A percentile compares a stretch with the other conserved stretches of the same genome.
phyloP scores from a whole-genome alignment of 768 basidiomycete genomes.

The Lactarius hengduanensis region DNA sequence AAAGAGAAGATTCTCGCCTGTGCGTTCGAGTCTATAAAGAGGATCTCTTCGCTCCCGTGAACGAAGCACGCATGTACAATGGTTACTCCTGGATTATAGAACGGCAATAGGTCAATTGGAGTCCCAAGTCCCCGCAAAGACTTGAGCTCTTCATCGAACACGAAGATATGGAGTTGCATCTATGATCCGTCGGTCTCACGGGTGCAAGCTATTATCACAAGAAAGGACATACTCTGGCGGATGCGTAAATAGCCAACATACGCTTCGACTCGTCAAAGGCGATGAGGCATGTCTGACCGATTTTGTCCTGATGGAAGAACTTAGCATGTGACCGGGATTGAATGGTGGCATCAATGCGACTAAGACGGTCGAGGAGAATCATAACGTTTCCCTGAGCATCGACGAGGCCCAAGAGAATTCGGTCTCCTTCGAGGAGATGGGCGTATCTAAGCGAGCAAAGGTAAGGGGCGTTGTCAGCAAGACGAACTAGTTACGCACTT shows the following conservation, averaged over 20 bases:
- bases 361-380: constrained; percentile 20
- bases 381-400: constrained; percentile 18
- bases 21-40: constrained; percentile 46
- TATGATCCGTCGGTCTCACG: not conserved
- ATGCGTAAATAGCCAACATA: constrained; percentile 48
- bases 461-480: not conserved
- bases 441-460: constrained; percentile 6
- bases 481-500: not conserved
- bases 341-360: constrained; percentile 13
- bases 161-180: constrained; percentile 46
- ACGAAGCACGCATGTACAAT: constrained; percentile 47
- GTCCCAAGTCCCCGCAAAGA: constrained; percentile 45
- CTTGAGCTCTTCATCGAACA: constrained; percentile 46
- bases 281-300: constrained; percentile 46
- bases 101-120: constrained; percentile 42
- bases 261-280: constrained; percentile 55
- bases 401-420: constrained; percentile 21
- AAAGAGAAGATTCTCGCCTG: constrained; percentile 53
- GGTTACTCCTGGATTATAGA: constrained; percentile 38
- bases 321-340: constrained; percentile 8
- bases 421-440: constrained; percentile 24
- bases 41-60: constrained; percentile 51
- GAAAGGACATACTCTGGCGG: constrained; percentile 39
- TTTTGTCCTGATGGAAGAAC: constrained; percentile 44
- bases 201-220: not conserved